These are phyloP conservation scores for Scedosporium dehoogii DNA, from an alignment of 2,329 filamentous ascomycete genomes.

Conservation along the genomic window DNA sequence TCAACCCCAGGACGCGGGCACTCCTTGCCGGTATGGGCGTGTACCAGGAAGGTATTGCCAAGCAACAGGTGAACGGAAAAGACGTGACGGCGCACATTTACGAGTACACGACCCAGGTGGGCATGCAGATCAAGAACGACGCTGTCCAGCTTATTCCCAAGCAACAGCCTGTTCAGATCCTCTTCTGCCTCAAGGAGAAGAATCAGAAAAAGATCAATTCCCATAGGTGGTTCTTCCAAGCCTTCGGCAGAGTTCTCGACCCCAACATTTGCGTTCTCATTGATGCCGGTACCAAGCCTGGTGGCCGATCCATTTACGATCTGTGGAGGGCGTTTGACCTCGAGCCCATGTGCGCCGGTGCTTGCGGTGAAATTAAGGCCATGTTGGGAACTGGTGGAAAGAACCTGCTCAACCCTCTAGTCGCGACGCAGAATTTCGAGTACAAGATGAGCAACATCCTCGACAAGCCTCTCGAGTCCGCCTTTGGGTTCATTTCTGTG, in stretches of 20 bases:
- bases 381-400: constrained; percentile 81
- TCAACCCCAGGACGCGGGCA: constrained; percentile 83
- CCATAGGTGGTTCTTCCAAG: constrained; percentile 97
- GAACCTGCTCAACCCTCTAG: constrained; percentile 83
- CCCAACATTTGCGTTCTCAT: constrained; percentile 95
- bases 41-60: constrained; percentile 96
- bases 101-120: constrained; percentile 84
- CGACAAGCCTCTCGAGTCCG: constrained; percentile 93
- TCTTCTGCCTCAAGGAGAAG: constrained; percentile 98
- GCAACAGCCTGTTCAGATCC: constrained; percentile 85
- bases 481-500: constrained; percentile 96
- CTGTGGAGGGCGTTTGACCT: constrained; percentile 98
- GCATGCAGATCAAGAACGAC: constrained; percentile 80
- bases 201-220: constrained; percentile 99
- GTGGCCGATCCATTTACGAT: constrained; percentile 90
- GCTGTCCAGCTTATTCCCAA: constrained; percentile 77
- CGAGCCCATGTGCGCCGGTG: constrained; percentile 93
- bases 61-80: constrained; percentile 94
- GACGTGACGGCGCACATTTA: constrained; percentile 97
- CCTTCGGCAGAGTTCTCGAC: constrained; percentile 83
- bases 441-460: constrained; percentile 99
- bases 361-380: constrained; percentile 97
- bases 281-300: constrained; percentile 91
- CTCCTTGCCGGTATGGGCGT: constrained; percentile 89
- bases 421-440: constrained; percentile 97